These are phyloP conservation scores for Trichoderma arundinaceum DNA, from an alignment of 2,329 filamentous ascomycete species.

Conservation along the genomic window DNA sequence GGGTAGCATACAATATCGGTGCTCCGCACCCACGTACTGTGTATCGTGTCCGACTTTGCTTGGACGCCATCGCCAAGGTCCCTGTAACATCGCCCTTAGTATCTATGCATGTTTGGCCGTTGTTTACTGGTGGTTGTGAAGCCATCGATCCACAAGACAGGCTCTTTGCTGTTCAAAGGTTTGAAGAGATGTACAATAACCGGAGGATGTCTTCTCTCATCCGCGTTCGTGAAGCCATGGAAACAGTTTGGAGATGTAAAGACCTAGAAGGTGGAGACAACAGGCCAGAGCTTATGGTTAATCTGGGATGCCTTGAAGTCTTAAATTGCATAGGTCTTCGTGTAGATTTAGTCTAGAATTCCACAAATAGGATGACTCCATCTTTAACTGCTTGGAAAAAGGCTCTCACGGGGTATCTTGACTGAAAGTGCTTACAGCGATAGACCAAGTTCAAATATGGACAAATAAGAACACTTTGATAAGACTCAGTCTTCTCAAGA, in stretches of 20 bases:
- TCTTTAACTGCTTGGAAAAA: too few relatives aligned
- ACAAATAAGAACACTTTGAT: too few relatives aligned
- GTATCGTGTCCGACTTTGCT: not conserved
- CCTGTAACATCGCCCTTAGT: constrained; percentile 2
- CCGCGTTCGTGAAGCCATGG: constrained; percentile 12
- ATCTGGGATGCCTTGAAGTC: constrained; percentile 4
- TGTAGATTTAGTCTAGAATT: not conserved
- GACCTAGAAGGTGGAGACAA: not conserved
- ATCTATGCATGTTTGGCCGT: constrained; percentile 7
- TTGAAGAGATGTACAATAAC: not conserved
- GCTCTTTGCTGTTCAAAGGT: not conserved
- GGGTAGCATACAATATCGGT: constrained; percentile 7
- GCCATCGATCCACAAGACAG: constrained; percentile 9
- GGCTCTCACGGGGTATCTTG: too few relatives aligned
- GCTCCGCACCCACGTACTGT: constrained; percentile 4
- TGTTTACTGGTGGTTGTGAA: constrained; percentile 9
- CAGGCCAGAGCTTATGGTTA: constrained; percentile 3
- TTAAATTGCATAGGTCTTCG: not conserved
- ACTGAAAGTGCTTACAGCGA: too few relatives aligned
- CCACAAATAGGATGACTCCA: not conserved
- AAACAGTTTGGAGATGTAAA: not conserved
- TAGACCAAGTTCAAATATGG: too few relatives aligned
- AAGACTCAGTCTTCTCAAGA: too few relatives aligned
- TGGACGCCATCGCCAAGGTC: not conserved
- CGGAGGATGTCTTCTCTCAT: not conserved